These are phyloP conservation scores for Zygoascus meyerae DNA, from an alignment of 1,139 yeast species.

Conservation along the genomic window DNA sequence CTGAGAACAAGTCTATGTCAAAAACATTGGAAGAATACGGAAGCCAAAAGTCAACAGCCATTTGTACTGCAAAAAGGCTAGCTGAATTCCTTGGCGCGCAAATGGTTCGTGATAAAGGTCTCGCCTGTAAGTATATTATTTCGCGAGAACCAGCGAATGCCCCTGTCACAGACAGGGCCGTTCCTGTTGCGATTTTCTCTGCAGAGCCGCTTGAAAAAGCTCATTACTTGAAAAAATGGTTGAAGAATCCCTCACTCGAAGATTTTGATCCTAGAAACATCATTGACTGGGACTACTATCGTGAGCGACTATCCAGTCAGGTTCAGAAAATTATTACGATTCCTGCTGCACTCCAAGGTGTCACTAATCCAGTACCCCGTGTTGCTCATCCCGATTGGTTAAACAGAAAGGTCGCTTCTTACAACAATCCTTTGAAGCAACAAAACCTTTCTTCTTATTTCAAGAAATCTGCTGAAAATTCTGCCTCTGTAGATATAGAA, in stretches of 20 bases:
- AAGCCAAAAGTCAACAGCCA: constrained; percentile 86
- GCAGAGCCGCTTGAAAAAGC: constrained; percentile 61
- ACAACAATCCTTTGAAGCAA: constrained; percentile 69
- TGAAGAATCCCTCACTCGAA: constrained; percentile 69
- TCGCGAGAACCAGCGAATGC: constrained; percentile 78
- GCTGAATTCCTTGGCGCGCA: constrained; percentile 97
- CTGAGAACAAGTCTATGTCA: constrained; percentile 95
- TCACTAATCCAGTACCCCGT: constrained; percentile 91
- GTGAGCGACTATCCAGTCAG: constrained; percentile 86
- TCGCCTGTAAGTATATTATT: constrained; percentile 91
- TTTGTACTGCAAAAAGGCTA: constrained; percentile 86
- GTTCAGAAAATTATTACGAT: constrained; percentile 92
- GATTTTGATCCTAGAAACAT: constrained; percentile 84
- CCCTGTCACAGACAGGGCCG: constrained; percentile 93
- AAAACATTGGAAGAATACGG: constrained; percentile 87
- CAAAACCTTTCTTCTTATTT: constrained; percentile 58
- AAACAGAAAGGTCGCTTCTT: constrained; percentile 51
- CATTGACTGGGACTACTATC: constrained; percentile 90
- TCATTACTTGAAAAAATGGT: constrained; percentile 77
- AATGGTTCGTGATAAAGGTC: constrained; percentile 94
- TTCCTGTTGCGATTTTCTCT: constrained; percentile 93
- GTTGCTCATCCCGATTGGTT: constrained; percentile 96
- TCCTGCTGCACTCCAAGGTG: constrained; percentile 92
- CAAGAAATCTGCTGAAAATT: constrained; percentile 29
- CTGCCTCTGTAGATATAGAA: constrained; percentile 56